These are phyloP conservation scores for Paecilomyces formosus DNA, from an alignment of 2,329 filamentous ascomycete genomes.

Conservation along the genomic window DNA sequence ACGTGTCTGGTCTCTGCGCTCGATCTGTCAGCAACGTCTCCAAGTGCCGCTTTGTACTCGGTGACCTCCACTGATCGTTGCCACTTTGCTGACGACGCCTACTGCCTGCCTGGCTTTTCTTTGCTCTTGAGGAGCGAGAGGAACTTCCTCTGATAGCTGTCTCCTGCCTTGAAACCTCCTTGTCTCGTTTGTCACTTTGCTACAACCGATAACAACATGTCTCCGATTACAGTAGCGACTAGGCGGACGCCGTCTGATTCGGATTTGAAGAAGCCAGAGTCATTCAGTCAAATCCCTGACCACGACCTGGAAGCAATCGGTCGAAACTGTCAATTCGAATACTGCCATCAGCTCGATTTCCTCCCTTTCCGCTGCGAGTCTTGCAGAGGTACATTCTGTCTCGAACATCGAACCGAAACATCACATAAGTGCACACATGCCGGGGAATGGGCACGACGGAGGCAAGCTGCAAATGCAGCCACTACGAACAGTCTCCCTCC, in stretches of 20 bases:
- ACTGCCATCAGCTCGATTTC: slow-evolving; percentile 94
- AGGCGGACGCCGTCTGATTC: slow-evolving; percentile 7
- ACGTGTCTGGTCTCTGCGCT: slow-evolving; percentile 1
- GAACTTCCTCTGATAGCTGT: neutral
- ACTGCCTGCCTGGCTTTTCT: neutral
- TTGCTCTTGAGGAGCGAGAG: neutral
- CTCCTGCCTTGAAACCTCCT: neutral
- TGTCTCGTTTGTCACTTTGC: neutral
- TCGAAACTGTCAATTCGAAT: slow-evolving; percentile 81
- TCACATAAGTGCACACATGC: slow-evolving; percentile 62
- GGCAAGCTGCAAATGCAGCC: slow-evolving; percentile 22
- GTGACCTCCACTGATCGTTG: neutral
- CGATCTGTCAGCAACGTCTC: neutral
- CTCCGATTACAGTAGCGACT: slow-evolving; percentile 18
- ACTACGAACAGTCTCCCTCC: slow-evolving; percentile 21
- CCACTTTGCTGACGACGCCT: neutral
- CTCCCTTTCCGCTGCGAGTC: slow-evolving; percentile 91
- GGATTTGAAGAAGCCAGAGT: slow-evolving; percentile 8
- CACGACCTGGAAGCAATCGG: slow-evolving; percentile 80
- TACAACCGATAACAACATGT: slow-evolving; percentile 10
- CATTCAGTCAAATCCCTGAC: slow-evolving; percentile 41
- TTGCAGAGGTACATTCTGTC: slow-evolving; percentile 76
- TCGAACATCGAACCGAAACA: slow-evolving; percentile 84
- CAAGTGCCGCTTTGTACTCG: neutral
- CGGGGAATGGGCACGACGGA: slow-evolving; percentile 54